Evolutionary conservation across 202 grass and related monocot genomes (phyloP).

Genomic region (Schoenoplectus triqueter): DNA sequence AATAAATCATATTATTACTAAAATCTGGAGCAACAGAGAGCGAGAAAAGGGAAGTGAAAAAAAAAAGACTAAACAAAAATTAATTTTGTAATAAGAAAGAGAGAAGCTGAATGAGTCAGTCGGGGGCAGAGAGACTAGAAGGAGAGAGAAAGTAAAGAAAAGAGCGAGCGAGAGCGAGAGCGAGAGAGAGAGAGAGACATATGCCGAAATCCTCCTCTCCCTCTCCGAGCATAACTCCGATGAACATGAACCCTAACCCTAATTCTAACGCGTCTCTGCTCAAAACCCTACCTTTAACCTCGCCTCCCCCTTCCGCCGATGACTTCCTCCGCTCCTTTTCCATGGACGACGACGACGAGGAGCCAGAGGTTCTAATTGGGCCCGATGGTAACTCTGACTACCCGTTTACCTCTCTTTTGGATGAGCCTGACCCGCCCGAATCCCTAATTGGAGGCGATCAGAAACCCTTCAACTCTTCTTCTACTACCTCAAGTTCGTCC

Average conservation of each 20-base stretch:
- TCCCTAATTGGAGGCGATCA: constrained; percentile 42
- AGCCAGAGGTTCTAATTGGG: constrained; percentile 55
- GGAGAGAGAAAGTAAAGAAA: no score
- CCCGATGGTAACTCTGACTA: constrained; percentile 45
- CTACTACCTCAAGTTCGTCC: constrained; percentile 13
- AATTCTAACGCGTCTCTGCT: constrained; percentile 48
- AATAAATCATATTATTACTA: no score
- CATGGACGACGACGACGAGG: constrained; percentile 76
- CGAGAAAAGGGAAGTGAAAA: not conserved
- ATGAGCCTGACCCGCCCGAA: constrained; percentile 42
- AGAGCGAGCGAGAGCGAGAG: no score
- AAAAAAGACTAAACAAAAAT: not conserved
- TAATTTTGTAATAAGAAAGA: not conserved
- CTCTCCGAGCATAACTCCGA: constrained; percentile 72
- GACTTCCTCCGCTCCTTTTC: constrained; percentile 57
- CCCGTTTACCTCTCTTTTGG: constrained; percentile 43
- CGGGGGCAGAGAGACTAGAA: not conserved
- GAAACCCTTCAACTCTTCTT: constrained; percentile 40
- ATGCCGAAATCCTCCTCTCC: constrained; percentile 87
- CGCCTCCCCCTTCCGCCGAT: constrained; percentile 43
- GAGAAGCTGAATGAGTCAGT: not conserved
- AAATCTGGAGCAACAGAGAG: constrained; percentile 4
- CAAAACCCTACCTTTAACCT: constrained; percentile 48
- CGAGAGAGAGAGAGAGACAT: not conserved
- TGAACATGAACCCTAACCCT: constrained; percentile 94